A percentile compares a stretch with the other conserved stretches of the same genome.
phyloP scores from a whole-genome alignment of 768 basidiomycete genomes.

The Leucocoprinus sp. region DNA sequence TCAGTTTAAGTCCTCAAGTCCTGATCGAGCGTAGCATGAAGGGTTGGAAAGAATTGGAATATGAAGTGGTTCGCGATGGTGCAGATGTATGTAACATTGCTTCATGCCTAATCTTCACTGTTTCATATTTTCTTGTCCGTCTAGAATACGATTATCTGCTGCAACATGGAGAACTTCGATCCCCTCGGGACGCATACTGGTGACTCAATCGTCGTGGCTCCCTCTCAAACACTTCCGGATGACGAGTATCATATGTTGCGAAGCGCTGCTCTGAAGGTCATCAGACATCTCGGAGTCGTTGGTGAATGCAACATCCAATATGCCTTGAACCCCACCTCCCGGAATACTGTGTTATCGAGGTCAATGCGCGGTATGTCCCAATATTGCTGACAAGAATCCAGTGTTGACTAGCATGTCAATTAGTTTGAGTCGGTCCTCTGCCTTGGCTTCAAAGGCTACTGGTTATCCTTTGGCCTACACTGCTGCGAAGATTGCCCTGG shows the following conservation, averaged over 20 bases:
- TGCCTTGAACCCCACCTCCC: slow-evolving; percentile 85
- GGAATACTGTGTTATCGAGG: slow-evolving; percentile 99
- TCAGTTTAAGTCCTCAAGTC: slow-evolving; percentile 89
- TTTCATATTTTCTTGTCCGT: slow-evolving; percentile 12
- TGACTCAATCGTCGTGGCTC: slow-evolving; percentile 98
- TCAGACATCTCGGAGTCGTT: slow-evolving; percentile 84
- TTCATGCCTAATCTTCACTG: not conserved
- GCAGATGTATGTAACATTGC: slow-evolving; percentile 69
- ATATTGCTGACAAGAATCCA: slow-evolving; percentile 1
- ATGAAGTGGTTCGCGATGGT: slow-evolving; percentile 96
- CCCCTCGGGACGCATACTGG: slow-evolving; percentile 98
- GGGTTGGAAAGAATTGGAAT: slow-evolving; percentile 99
- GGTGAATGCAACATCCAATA: slow-evolving; percentile 99
- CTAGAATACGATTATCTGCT: slow-evolving; percentile 98
- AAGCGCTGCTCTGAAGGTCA: slow-evolving; percentile 93
- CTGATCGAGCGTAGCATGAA: slow-evolving; percentile 98
- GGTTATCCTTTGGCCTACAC: slow-evolving; percentile 99
- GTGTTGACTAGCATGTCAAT: slow-evolving; percentile 6
- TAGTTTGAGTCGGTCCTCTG: slow-evolving; percentile 81
- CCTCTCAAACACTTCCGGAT: slow-evolving; percentile 95
- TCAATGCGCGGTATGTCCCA: slow-evolving; percentile 72
- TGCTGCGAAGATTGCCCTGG: slow-evolving; percentile 96
- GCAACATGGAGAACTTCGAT: slow-evolving; percentile 99
- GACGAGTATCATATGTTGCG: slow-evolving; percentile 99
- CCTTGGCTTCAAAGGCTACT: slow-evolving; percentile 96